phyloP scores from a whole-genome alignment of 768 basidiomycete species.

The Russula sp. region DNA sequence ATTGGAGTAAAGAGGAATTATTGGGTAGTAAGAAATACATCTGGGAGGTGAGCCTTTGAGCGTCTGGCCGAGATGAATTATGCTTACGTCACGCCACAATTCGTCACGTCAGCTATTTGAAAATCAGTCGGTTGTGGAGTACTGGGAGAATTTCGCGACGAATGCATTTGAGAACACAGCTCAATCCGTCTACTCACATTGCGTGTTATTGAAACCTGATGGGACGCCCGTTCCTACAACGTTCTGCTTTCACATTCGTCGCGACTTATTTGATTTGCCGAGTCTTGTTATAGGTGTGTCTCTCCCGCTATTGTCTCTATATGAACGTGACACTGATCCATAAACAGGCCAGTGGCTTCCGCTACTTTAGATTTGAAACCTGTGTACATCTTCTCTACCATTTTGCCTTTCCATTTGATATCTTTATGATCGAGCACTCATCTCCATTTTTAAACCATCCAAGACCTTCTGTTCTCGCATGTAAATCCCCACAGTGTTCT shows the following conservation, averaged over 20 bases:
- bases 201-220: conserved; percentile 80
- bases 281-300: conserved; percentile 80
- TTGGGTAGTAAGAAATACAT: conserved; percentile 57
- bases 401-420: conserved; percentile 3
- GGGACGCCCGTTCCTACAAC: conserved; percentile 86
- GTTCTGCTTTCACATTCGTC: conserved; percentile 92
- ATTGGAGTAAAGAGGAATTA: conserved; percentile 85
- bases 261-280: conserved; percentile 89
- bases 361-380: conserved; percentile 48
- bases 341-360: conserved; percentile 82
- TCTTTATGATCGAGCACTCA: conserved; percentile 24
- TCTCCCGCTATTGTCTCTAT: neutral
- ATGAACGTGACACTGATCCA: neutral
- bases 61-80: conserved; percentile 9
- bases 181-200: conserved; percentile 91
- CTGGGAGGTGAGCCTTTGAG: conserved; percentile 51
- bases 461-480: conserved; percentile 1
- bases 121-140: conserved; percentile 91
- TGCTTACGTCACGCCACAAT: conserved; percentile 6
- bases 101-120: conserved; percentile 69
- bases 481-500: neutral
- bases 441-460: neutral
- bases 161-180: conserved; percentile 98
- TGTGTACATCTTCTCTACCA: neutral
- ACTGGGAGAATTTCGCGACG: conserved; percentile 94